Base-by-base conservation (phyloP, 2,329 filamentous ascomycete genomes). In the Fusarium sp. region DNA sequence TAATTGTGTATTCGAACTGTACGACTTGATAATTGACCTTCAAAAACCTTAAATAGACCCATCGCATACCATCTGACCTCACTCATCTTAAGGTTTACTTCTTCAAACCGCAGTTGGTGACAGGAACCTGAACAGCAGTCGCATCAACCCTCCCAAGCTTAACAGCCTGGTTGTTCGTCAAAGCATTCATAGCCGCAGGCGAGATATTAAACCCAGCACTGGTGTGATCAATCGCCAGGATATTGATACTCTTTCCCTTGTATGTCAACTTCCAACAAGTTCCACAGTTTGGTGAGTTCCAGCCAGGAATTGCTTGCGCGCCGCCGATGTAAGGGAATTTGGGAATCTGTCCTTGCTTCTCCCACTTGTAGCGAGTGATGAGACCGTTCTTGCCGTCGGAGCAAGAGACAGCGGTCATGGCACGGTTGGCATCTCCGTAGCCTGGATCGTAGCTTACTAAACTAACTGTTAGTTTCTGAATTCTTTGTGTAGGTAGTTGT, bases 381-480 rank as follows among this genome's bases (percentile, higher is more conserved):
- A 93, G 84, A 56, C 91, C 91, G 78, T 92, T 90, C 58, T 67
- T 44, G 53, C 91, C 91, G 75, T 93, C 88, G 21, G 88, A 91
- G 84, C 91, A 93, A 62, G 89, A 77, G 28, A 93, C 85, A 4
- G 74, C 79, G 31, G 79, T 83, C 56, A 94, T 77, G 34, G 86
- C 83, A 52, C 88, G 85, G 62, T 70, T 65, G 21, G 77, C 76
- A 61, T 90, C 81, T 72, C 94, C 92, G 80, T 93, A 96, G 75
- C 85, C 88, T 12, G 81, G 79, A 80, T 94, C 92, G 79, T 90
- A 95, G 68, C 90, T 90, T 74, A 94, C 90, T 74, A 1, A 25
- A 25, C 7, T 6, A 7, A 11, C 0, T 14, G 26, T 78, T 75
- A 42, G 43, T n/a, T n/a, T n/a, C n/a, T n/a, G n/a, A n/a, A n/a